Evolutionary conservation across 257 asterid species (phyloP), one percentile per base, ranked within the genome.

Genomic region (Nicotiana tabacum): DNA sequence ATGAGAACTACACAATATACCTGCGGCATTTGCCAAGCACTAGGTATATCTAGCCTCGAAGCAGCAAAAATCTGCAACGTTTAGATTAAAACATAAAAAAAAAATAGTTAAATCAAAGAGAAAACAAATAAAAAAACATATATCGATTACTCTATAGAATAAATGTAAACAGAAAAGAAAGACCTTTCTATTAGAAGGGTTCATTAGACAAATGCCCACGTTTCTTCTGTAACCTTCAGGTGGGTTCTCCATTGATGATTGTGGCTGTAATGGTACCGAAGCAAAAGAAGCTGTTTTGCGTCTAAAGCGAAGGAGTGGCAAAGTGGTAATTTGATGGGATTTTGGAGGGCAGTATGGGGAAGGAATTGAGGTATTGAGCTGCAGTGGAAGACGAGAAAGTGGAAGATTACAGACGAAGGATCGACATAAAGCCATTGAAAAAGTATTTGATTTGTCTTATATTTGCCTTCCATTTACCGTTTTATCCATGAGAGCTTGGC

Each of bases 21-120:
- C 98, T 96, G 99, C 33, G 99, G 99, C 99, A 96, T 96, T 90
- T 96, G 99, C 99, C 99, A 94, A 83, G 98, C 86, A 83, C 90
- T 95, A 37, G 99, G 98, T 83, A 94, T 53, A 86, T 96, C 98
- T 77, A 96, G 97, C 84, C 98, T 96, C 24, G 99, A 93, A 78
- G 98, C 98, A 85, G 96, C 94, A 87, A 96, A 96, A 85, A 96
- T 88, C 98, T 96, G 84, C 83, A 88, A 15, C 79, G 10, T 32
- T 35, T 5, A 27, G 53, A 30, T 67, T 15, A 43, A 43, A 2
- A 43, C 69, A 5, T 2, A 17, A 27, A 4, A 13, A 0, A 24
- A 24, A 10, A 21, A 10, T 3, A 5, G 46, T n/a, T 27, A 3
- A 18, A 21, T 33, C 46, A 67, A 67, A 76, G 21, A 51, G 3